Evolutionary conservation across 192 early-diverging fungal species (phyloP).

Genomic region (Podila horticola): DNA sequence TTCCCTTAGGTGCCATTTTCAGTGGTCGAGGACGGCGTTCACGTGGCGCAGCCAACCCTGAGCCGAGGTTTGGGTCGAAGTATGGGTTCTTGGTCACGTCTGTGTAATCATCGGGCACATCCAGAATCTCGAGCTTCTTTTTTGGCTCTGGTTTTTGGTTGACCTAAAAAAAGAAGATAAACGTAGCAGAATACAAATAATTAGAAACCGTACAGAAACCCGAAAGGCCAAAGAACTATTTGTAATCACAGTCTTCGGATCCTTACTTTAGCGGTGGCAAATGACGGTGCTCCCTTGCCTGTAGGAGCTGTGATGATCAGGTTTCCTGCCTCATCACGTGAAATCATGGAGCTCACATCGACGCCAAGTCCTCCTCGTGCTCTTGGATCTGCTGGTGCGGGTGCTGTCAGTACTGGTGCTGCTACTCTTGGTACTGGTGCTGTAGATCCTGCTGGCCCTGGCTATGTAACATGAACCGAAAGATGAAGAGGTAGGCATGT

Average conservation of each 20-base stretch:
- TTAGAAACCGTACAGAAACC: too few species aligned
- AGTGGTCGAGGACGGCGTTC: slow-evolving; percentile 65
- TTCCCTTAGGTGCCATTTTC: slow-evolving; percentile 85
- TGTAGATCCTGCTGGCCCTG: too few species aligned
- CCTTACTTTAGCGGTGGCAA: slow-evolving; percentile 47
- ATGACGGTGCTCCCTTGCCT: slow-evolving; percentile 24
- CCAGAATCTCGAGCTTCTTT: slow-evolving; percentile 61
- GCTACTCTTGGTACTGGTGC: not conserved
- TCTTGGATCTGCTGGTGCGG: slow-evolving; percentile 16
- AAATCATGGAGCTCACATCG: slow-evolving; percentile 35
- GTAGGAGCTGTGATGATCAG: slow-evolving; percentile 38
- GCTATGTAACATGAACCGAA: too few species aligned
- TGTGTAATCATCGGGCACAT: slow-evolving; percentile 56
- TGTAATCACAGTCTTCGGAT: not conserved
- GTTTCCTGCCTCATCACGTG: slow-evolving; percentile 42
- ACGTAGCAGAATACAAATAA: not conserved
- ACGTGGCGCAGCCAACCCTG: slow-evolving; percentile 36
- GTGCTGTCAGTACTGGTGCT: slow-evolving; percentile 6
- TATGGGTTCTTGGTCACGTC: slow-evolving; percentile 91
- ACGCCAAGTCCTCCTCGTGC: slow-evolving; percentile 29
- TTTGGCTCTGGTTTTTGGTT: slow-evolving; percentile 51
- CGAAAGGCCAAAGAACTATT: slow-evolving; percentile 1
- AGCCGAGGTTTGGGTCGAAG: slow-evolving; percentile 75
- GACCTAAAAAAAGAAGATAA: slow-evolving; percentile 2
- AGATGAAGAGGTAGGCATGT: not conserved